Conservation (phyloP, 352 stramenopile species). For the Phytophthora niederhauseri region DNA sequence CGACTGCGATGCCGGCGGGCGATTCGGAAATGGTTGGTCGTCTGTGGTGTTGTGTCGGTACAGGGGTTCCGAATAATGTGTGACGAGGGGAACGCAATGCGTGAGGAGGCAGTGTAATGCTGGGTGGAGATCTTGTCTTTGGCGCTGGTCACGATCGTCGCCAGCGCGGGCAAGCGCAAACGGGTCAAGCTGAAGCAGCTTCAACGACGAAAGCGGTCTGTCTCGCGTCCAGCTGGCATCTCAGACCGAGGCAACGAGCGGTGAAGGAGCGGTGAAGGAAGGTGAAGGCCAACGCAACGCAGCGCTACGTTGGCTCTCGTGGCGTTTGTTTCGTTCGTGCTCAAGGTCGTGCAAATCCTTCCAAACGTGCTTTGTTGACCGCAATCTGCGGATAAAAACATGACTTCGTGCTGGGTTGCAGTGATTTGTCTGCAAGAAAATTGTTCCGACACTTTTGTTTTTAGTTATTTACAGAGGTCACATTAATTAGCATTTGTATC, state of each 20-base stretch:
- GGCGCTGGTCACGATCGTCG: conserved; percentile 14
- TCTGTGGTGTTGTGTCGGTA: background rate
- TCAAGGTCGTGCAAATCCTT: background rate
- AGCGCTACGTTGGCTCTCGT: background rate
- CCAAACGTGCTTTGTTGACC: background rate
- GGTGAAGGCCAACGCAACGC: background rate
- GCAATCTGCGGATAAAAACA: background rate
- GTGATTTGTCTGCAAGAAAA: background rate
- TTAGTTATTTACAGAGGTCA: background rate
- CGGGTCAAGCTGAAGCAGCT: conserved; percentile 23
- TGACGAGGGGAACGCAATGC: conserved; percentile 5
- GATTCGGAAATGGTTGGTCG: conserved; percentile 31
- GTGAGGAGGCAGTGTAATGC: conserved; percentile 6
- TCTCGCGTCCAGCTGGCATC: conserved; percentile 11
- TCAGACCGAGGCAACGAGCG: background rate
- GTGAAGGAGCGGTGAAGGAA: background rate
- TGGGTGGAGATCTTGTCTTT: conserved; percentile 31
- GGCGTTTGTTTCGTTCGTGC: background rate
- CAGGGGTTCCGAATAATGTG: conserved; percentile 15
- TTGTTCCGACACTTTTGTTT: background rate
- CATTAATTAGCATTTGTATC: background rate
- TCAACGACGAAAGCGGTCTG: conserved; percentile 16
- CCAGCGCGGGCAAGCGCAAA: conserved; percentile 10
- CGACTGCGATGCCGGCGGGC: background rate
- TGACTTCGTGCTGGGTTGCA: background rate